Evolutionary conservation across 208 protist genomes (phyloP), one percentile per base, ranked within the genome.

Genomic region (Strigomonas culicis): DNA sequence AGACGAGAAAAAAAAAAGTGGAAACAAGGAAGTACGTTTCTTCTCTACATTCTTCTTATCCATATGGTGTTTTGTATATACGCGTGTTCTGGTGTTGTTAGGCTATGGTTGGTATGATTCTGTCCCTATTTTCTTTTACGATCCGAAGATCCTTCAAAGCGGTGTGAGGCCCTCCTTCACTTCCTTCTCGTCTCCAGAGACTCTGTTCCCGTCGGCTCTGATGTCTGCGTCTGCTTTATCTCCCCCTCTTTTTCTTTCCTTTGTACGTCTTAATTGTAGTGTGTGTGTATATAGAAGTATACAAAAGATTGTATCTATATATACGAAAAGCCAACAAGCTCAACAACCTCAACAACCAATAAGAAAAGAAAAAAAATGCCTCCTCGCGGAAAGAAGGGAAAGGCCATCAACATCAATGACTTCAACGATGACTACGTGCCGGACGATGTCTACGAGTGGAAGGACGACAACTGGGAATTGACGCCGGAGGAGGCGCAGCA

Each of bases 391-490:
- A 55, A 46, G 17, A 46, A 80, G 58, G 88, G 88, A 32, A 90
- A 92, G 75, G 82, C 79, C n/a, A 66, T 94, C 46, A 86, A 90
- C 68, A 58, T 94, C 63, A 77, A 70, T 27, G 78, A 89, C 52
- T 92, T 91, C 72, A 87, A 90, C 70, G 83, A 91, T 43, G 84
- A 87, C 52, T 87, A 82, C 69, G 70, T 91, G 49, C 78, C 80
- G 17, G 88, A 94, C 21, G 75, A 85, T 21, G 84, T 75, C 60
- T 79, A 90, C 51, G 85, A 94, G 65, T 90, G 79, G 80, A 83
- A 82, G 34, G 85, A 84, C 15, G 81, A 92, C 59, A 75, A 77
- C 39, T 88, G 76, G 71, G 63, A 72, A 57, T 75, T 74, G 11
- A 74, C 77, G 56, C 81, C 86, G 68, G 79, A 83, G 71, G 71